phyloP scores from a whole-genome alignment of 164 flowering plant species.

The Saururus chinensis region DNA sequence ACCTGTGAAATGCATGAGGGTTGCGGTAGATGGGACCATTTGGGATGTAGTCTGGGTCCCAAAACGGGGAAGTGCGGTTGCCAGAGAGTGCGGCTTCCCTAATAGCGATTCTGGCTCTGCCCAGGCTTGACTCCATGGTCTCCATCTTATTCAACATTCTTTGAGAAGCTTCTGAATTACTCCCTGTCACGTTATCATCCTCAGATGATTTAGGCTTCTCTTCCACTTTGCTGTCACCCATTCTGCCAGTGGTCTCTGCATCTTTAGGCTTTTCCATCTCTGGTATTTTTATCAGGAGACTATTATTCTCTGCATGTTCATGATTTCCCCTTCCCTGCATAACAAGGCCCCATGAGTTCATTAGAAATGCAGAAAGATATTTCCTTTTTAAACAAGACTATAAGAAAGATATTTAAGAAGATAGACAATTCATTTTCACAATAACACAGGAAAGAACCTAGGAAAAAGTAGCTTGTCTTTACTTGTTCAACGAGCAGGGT shows the following conservation, averaged over 20 bases:
- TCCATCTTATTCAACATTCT: conserved; percentile 7
- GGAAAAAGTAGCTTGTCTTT: no score
- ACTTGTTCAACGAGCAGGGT: not conserved
- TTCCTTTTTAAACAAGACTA: no score
- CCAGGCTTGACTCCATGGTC: conserved; percentile 23
- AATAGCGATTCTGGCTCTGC: conserved; percentile 22
- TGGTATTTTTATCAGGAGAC: not conserved
- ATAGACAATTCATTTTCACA: not conserved
- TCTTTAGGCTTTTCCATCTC: not conserved
- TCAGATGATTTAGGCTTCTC: not conserved
- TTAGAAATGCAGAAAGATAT: no score
- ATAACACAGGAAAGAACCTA: no score
- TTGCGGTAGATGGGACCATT: conserved; percentile 31
- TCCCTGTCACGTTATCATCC: not conserved
- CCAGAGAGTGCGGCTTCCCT: conserved; percentile 15
- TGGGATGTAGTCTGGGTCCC: conserved; percentile 25
- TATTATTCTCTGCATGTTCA: not conserved
- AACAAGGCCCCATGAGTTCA: no score
- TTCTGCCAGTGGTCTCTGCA: not conserved
- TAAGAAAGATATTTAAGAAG: no score
- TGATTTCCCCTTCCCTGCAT: not conserved
- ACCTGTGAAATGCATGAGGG: conserved; percentile 29
- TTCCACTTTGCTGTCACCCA: not conserved
- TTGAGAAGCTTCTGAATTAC: not conserved
- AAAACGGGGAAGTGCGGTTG: conserved; percentile 2